Evolutionary conservation across 73 alveolate genomes (phyloP).

Genomic region (Tetrahymena malaccensis): DNA sequence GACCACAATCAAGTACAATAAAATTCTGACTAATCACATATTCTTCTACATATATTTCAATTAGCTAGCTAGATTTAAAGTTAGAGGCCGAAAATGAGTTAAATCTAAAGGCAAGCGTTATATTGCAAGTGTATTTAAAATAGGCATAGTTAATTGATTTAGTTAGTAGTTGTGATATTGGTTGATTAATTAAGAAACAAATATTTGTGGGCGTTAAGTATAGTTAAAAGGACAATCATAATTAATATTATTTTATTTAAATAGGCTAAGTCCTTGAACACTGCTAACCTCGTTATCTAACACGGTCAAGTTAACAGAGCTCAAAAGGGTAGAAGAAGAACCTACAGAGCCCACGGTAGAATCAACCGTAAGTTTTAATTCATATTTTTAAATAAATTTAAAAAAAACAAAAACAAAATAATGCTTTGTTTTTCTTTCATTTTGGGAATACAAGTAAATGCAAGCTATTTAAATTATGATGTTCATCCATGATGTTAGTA

Average conservation of each 20-base stretch:
- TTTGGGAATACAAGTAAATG: neutral
- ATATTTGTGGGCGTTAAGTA: neutral
- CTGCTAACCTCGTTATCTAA: slow-evolving; percentile 72
- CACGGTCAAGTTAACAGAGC: slow-evolving; percentile 91
- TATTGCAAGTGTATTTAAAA: neutral
- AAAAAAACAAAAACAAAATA: neutral
- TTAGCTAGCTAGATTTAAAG: neutral
- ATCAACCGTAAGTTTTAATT: slow-evolving; percentile 57
- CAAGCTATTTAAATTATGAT: neutral
- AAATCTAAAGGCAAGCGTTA: neutral
- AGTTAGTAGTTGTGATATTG: neutral
- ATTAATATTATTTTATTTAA: neutral
- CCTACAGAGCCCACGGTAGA: slow-evolving; percentile 98
- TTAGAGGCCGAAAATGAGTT: neutral
- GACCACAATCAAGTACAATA: neutral
- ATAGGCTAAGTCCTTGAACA: slow-evolving; percentile 63
- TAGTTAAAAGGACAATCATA: neutral
- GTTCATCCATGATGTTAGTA: neutral
- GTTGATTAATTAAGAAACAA: neutral
- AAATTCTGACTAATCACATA: neutral
- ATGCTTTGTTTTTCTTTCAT: neutral
- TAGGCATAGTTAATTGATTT: neutral
- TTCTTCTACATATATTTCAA: neutral
- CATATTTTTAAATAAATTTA: neutral
- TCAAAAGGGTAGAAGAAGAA: slow-evolving; percentile 93